Evolutionary conservation across 2,329 filamentous ascomycete species (phyloP), one percentile per base, ranked within the genome.

Genomic region (Fusarium nurragi): DNA sequence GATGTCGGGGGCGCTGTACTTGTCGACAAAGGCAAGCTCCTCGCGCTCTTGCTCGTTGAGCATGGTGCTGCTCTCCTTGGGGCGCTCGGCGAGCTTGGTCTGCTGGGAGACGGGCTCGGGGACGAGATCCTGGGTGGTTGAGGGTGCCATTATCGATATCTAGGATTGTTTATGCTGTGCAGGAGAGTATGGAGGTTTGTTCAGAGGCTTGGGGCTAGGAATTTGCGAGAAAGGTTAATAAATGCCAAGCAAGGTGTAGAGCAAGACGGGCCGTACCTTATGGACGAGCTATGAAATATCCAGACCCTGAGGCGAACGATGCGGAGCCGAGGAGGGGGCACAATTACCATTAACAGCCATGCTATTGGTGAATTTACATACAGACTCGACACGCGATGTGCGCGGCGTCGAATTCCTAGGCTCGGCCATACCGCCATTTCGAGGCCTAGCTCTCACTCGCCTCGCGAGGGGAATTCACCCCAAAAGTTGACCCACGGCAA

Each of bases 1-100:
- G 34, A 71, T 49, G 19, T 71, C 68, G 46, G 68, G 68, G 3
- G 68, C 65, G 57, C 68, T 70, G 63, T 69, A 71, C 49, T 67
- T 71, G 65, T 71, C 68, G 47, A 64, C 65, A 10, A 71, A 70
- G 10, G 65, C 65, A 10, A 71, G 50, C 54, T 71, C 68, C 2
- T 55, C 41, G 3, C 36, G 62, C 32, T 65, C 46, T 2, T 40
- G 37, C 13, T 45, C 43, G 7, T 56, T 65, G 38, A 65, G 44
- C 25, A n/a, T 14, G 5, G 62, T 53, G 12, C 49, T 41, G 18
- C 47, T 61, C 3, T 50, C 55, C 22, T 60, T 64, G 26, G 62
- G 47, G 2, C 47, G 62, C 37, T 37, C 53, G 9, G 57, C 30
- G 3, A 65, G 62, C 46, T 36, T 45, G 3, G 43, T 48, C 18